phyloP scores from a whole-genome alignment of 2,329 filamentous ascomycete genomes.

The Nigrograna mackinnonii region DNA sequence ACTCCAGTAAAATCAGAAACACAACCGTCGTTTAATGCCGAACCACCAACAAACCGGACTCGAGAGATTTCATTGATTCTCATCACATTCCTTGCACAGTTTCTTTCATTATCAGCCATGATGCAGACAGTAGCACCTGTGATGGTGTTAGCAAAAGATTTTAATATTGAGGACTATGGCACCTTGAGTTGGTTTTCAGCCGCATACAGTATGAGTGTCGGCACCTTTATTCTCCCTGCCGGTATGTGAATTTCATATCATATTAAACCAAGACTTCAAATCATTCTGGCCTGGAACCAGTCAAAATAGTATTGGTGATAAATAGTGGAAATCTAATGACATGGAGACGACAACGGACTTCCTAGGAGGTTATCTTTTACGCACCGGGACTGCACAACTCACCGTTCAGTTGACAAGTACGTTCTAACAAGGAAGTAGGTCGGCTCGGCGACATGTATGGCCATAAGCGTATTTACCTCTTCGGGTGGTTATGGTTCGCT shows the following conservation, averaged over 20 bases:
- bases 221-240: slow-evolving; percentile 54
- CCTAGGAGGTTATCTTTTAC: no score
- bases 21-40: no score
- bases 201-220: slow-evolving; percentile 51
- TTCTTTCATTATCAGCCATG: slow-evolving; percentile 50
- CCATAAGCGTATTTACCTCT: slow-evolving; percentile 51
- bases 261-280: no score
- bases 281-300: no score
- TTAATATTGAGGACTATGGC: slow-evolving; percentile 42
- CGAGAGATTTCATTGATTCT: slow-evolving; percentile 22
- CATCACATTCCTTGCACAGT: slow-evolving; percentile 26
- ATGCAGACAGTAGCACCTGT: slow-evolving; percentile 41
- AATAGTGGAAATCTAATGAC: no score
- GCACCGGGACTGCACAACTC: no score
- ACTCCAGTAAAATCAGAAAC: not conserved
- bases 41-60: slow-evolving; percentile 5
- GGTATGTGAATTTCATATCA: slow-evolving; percentile 23
- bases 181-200: slow-evolving; percentile 52
- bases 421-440: slow-evolving; percentile 39
- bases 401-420: no score
- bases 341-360: no score
- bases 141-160: slow-evolving; percentile 45
- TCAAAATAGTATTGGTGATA: no score
- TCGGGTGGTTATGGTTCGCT: slow-evolving; percentile 54
- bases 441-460: slow-evolving; percentile 55